Base-by-base conservation (phyloP, 2,329 filamentous ascomycete species). In the Colletotrichum destructivum region DNA sequence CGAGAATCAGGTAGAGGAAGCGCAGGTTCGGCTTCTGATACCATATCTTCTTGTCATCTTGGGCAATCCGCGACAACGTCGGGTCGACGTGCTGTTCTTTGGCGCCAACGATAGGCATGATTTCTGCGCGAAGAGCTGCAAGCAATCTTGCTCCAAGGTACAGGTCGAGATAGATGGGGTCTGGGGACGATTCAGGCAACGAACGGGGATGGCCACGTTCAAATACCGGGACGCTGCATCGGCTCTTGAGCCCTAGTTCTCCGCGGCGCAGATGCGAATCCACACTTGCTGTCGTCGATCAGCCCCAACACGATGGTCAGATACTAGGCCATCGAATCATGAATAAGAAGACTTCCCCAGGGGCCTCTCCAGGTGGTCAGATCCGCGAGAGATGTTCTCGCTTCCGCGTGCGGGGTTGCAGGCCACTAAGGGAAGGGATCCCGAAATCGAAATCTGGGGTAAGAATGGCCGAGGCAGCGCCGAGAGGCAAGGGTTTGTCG, bases 11-110 rank as follows among this genome's bases (percentile, higher is more conserved):
- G 68, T 84, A 84, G 42, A 84, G 74, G 15, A 78, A 77, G 35
- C 81, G 76, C 63, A 84, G 74, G 66, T 83, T 82, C 1, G 79
- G 81, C 65, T 84, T 84, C 38, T 80, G 75, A 74, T 83, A 84
- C 83, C 82, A 84, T 75, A 70, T 76, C 42, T 76, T 78, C 21
- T 75, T 77, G 73, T 83, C 81, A 2, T 77, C 76, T 49, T 80
- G 72, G 15, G 81, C 81, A 46, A 83, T 82, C 65, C 72, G 77
- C 47, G 79, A 78, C 21, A 83, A 71, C 15, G 80, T 78, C 57
- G 79, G 77, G 67, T 82, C 79, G 64, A 76, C 79, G 62, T 78
- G 78, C 57, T 82, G 76, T 74, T 82, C 81, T 66, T 79, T 81
- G 40, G 63, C 71, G 7, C 79, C 79, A 21, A 81, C 77, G 63